Evolutionary conservation across 1,139 yeast genomes (phyloP), one percentile per base, ranked within the genome.

Genomic region (Candida pseudocylindracea): DNA sequence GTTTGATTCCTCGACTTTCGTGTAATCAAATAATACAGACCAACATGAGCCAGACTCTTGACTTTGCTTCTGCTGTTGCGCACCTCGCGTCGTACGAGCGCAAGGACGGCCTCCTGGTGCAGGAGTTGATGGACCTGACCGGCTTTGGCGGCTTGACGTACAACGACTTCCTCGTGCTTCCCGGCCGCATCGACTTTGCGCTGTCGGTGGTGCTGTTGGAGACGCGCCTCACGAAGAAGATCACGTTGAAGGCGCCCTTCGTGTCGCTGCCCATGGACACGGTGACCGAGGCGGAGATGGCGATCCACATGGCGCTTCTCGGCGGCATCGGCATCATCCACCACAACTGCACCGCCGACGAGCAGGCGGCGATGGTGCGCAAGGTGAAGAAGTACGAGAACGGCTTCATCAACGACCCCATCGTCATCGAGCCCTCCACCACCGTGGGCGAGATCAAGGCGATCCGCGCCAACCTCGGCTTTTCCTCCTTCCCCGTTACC

Each of bases 261-360:
- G 88, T 88, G 40, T 85, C 96, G 28, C 81, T 95, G 48, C 99
- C 99, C 45, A 88, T 88, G 99, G 98, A 88, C 58, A 88, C 98
- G 34, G 98, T 88, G 41, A 91, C 99, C 37, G 99, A 88, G 63
- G 63, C 83, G 40, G 78, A 73, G 39, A 88, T 88, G 99, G 98
- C 99, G 42, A 88, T 91, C 46, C 74, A 83, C 60, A 85, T 88
- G 95, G 96, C 99, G 44, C 69, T 88, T 45, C 70, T 85, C 46
- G 99, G 99, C 53, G 99, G 99, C 57, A 83, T 88, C 54, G 99
- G 99, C 69, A 80, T 91, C 49, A 74, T 88, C 46, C 99, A 88
- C 57, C 96, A 88, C 65, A 88, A 88, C 67, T 85, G 95, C 61
- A 55, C 93, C 38, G 67, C 93, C 39, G 96, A 88, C 34, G 96